phyloP scores from a whole-genome alignment of 208 protist genomes.

The Acanthamoeba triangularis region DNA sequence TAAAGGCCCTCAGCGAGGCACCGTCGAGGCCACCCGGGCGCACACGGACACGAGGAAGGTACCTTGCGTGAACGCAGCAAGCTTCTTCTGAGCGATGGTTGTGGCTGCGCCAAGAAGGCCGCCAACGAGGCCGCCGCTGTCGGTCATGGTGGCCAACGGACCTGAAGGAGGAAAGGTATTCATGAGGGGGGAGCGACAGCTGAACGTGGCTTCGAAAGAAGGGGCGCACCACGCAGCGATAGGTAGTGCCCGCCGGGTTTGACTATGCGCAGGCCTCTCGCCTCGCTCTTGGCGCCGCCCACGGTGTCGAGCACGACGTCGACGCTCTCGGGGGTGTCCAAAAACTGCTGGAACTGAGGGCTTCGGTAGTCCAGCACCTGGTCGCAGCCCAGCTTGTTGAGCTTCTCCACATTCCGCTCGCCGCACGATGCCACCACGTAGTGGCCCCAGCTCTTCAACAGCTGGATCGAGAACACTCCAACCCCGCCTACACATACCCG shows the following conservation, averaged over 20 bases:
- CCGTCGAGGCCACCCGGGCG: background rate
- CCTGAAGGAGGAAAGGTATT: background rate
- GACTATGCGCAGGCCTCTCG: slow-evolving; percentile 7
- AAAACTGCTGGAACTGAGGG: slow-evolving; percentile 29
- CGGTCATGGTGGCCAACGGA: slow-evolving; percentile 37
- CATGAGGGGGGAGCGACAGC: background rate
- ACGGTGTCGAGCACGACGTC: slow-evolving; percentile 71
- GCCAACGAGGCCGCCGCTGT: slow-evolving; percentile 9
- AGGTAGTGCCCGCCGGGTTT: slow-evolving; percentile 27
- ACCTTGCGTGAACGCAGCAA: slow-evolving; percentile 32
- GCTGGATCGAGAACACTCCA: slow-evolving; percentile 40
- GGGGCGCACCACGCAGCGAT: background rate
- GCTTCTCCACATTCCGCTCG: slow-evolving; percentile 60
- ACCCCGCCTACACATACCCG: slow-evolving; percentile 41
- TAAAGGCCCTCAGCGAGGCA: no score
- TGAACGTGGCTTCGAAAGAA: background rate
- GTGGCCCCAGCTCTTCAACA: slow-evolving; percentile 65
- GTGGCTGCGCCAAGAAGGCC: background rate
- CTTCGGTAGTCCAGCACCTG: slow-evolving; percentile 50
- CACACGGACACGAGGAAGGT: no score
- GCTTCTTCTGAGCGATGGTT: slow-evolving; percentile 39
- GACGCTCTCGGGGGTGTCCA: slow-evolving; percentile 30
- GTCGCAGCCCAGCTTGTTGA: slow-evolving; percentile 1
- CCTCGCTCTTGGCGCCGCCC: slow-evolving; percentile 42
- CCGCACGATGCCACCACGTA: slow-evolving; percentile 60